phyloP scores from a whole-genome alignment of 352 stramenopile species.

The Blastocystis sp. region DNA sequence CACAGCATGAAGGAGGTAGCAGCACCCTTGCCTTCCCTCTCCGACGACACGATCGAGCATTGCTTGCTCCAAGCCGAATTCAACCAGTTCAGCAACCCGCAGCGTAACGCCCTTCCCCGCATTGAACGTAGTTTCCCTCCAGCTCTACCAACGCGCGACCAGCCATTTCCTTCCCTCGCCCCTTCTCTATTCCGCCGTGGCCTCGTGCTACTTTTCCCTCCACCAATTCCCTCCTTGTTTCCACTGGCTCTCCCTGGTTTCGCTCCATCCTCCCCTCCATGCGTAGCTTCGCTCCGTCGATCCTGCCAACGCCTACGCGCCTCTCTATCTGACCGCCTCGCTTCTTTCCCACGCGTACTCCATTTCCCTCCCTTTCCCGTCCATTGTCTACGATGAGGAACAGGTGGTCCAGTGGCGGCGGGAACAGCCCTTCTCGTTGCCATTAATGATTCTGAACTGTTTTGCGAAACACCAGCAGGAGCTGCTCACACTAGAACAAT shows the following conservation, averaged over 20 bases:
- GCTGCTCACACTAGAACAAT: background rate
- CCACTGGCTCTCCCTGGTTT: conserved; percentile 13
- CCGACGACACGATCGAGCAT: background rate
- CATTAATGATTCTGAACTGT: background rate
- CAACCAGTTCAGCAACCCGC: background rate
- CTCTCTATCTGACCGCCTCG: background rate
- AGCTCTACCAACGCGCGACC: background rate
- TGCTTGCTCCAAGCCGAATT: conserved; percentile 1
- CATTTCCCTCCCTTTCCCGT: background rate
- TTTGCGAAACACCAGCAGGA: background rate
- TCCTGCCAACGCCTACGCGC: background rate
- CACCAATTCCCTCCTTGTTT: background rate
- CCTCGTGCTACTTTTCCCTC: background rate
- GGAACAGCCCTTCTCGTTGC: background rate
- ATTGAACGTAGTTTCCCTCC: background rate
- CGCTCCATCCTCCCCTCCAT: too few species aligned
- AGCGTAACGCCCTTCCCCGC: background rate
- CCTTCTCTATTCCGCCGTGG: conserved; percentile 8
- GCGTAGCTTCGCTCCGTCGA: background rate
- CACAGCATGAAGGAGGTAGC: conserved; percentile 20
- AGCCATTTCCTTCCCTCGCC: background rate
- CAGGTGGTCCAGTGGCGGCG: background rate
- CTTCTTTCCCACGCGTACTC: background rate
- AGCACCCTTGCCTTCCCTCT: background rate
- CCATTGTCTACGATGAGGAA: background rate